Evolutionary conservation across 768 basidiomycete genomes (phyloP).

Genomic region (Exsudoporus frostii): DNA sequence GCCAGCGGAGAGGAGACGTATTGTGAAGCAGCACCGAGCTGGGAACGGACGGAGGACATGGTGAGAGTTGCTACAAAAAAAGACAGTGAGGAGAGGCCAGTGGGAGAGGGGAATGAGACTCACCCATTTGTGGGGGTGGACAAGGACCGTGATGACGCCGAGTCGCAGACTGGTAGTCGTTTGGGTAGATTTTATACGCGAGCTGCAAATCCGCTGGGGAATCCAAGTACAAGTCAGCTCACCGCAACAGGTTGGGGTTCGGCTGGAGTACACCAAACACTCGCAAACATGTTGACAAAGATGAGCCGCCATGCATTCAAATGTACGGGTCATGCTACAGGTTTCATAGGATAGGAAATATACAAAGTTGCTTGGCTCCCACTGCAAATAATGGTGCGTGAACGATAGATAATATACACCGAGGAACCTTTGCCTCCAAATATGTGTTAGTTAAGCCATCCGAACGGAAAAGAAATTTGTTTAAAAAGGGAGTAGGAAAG

Average conservation of each 20-base stretch:
- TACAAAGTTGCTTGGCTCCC: constrained; percentile 4
- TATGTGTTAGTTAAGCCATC: constrained; percentile 13
- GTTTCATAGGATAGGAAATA: constrained; percentile 15
- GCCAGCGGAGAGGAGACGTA: constrained; percentile 65
- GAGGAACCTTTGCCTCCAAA: constrained; percentile 11
- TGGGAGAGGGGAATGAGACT: constrained; percentile 9
- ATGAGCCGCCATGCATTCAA: constrained; percentile 1
- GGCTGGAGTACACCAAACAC: constrained; percentile 21
- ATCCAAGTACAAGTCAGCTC: constrained; percentile 1
- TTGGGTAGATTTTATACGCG: constrained; percentile 25
- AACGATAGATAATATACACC: constrained; percentile 19
- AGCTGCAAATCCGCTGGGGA: constrained; percentile 28
- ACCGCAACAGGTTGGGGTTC: constrained; percentile 33
- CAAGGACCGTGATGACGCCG: constrained; percentile 29
- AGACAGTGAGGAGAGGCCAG: background rate
- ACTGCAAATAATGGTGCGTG: constrained; percentile 6
- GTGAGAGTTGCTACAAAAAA: constrained; percentile 38
- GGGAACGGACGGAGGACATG: constrained; percentile 34
- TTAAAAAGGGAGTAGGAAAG: background rate
- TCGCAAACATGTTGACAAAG: constrained; percentile 14
- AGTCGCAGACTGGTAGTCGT: constrained; percentile 31
- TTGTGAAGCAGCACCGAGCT: constrained; percentile 32
- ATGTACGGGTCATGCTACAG: constrained; percentile 18
- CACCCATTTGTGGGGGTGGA: constrained; percentile 37
- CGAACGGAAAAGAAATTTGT: background rate